phyloP scores from a whole-genome alignment of 768 basidiomycete species.

The Leccinum uliginosum region DNA sequence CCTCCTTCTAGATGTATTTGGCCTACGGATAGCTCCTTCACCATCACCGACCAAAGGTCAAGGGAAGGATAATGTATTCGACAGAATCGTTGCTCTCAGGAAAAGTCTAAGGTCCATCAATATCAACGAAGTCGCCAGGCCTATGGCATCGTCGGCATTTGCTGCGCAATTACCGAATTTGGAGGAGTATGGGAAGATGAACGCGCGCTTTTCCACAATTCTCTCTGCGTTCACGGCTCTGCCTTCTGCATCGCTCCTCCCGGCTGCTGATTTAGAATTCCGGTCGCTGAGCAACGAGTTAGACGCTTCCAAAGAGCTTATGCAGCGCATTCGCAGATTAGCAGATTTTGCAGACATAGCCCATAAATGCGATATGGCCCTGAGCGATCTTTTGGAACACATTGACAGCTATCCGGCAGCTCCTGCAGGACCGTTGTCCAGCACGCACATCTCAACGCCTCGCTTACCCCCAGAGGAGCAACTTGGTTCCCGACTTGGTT shows the following conservation, averaged over 20 bases:
- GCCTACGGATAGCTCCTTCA: slow-evolving; percentile 36
- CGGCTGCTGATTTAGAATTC: slow-evolving; percentile 52
- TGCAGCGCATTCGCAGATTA: slow-evolving; percentile 52
- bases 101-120: slow-evolving; percentile 58
- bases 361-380: slow-evolving; percentile 60
- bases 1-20: slow-evolving; percentile 53
- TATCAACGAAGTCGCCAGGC: slow-evolving; percentile 51
- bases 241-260: slow-evolving; percentile 39
- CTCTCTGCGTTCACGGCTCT: slow-evolving; percentile 43
- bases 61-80: slow-evolving; percentile 44
- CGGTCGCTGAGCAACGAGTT: slow-evolving; percentile 57
- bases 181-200: slow-evolving; percentile 45
- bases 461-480: slow-evolving; percentile 62
- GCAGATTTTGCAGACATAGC: slow-evolving; percentile 48
- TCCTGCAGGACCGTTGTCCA: slow-evolving; percentile 49
- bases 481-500: slow-evolving; percentile 54
- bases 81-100: slow-evolving; percentile 49
- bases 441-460: slow-evolving; percentile 40
- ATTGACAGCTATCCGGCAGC: slow-evolving; percentile 76
- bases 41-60: slow-evolving; percentile 31
- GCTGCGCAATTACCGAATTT: slow-evolving; percentile 48
- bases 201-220: slow-evolving; percentile 43
- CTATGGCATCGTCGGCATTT: slow-evolving; percentile 29
- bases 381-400: slow-evolving; percentile 83
- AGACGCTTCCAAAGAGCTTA: slow-evolving; percentile 42